Evolutionary conservation across 306 rosid genomes (phyloP).

Genomic region (Inga oerstediana): DNA sequence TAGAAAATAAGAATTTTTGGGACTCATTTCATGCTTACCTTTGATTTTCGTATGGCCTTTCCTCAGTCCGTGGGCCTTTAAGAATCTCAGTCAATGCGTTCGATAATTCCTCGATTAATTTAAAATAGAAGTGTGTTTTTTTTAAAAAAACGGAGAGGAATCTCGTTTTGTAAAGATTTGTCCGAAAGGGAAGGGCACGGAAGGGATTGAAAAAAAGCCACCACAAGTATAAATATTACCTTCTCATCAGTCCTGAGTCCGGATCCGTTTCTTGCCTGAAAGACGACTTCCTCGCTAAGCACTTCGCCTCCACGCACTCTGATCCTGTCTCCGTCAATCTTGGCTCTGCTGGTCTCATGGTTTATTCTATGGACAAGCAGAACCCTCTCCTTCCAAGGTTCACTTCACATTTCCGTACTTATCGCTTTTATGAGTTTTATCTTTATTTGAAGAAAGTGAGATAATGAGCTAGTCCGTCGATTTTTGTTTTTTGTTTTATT

Average conservation of each 20-base stretch:
- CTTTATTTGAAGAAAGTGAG: neutral
- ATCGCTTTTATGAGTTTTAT: neutral
- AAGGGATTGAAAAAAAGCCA: conserved; percentile 20
- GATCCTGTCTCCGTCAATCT: conserved; percentile 73
- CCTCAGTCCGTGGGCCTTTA: too few species aligned
- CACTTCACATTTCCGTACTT: conserved; percentile 3
- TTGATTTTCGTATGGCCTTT: too few species aligned
- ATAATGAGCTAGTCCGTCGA: neutral
- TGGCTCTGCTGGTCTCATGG: conserved; percentile 61
- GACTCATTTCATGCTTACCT: too few species aligned
- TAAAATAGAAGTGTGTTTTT: too few species aligned
- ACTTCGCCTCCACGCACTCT: conserved; percentile 68
- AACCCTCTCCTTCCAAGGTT: conserved; percentile 93
- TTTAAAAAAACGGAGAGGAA: too few species aligned
- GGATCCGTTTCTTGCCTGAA: conserved; percentile 65
- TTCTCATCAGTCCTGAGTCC: conserved; percentile 55
- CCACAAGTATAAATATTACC: neutral
- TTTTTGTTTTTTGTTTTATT: neutral
- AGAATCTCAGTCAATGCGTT: too few species aligned
- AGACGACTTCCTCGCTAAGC: conserved; percentile 65
- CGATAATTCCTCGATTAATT: too few species aligned
- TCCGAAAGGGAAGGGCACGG: conserved; percentile 19
- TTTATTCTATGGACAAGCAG: conserved; percentile 66
- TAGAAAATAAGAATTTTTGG: too few species aligned
- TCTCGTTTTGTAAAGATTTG: conserved; percentile 23